Conservation (phyloP, 352 stramenopile species). For the Blastocystis sp. region DNA sequence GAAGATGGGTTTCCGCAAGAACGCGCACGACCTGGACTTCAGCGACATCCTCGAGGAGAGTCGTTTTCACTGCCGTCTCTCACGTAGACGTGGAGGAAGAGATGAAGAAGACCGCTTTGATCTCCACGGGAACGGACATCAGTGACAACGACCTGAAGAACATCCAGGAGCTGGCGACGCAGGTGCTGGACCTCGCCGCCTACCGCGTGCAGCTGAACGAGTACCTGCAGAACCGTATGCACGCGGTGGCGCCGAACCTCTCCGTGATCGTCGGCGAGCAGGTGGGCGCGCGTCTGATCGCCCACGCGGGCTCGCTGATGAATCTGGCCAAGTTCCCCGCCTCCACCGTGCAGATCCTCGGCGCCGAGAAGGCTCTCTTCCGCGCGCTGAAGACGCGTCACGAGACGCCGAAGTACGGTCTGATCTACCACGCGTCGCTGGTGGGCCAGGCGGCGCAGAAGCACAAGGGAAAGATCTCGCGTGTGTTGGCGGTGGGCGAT, state of each 20-base stretch:
- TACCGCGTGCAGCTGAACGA: conserved; percentile 92
- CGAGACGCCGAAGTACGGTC: conserved; percentile 97
- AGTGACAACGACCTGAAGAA: conserved; percentile 92
- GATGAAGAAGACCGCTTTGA: conserved; percentile 91
- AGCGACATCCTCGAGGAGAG: conserved; percentile 71
- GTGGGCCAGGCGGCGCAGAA: conserved; percentile 97
- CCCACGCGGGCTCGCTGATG: conserved; percentile 94
- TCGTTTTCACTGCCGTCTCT: conserved; percentile 71
- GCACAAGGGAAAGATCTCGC: conserved; percentile 98
- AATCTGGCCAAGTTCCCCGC: conserved; percentile 98
- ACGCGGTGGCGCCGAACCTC: conserved; percentile 96
- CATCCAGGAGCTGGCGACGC: conserved; percentile 77
- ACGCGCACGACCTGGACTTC: conserved; percentile 83
- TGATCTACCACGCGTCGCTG: conserved; percentile 99
- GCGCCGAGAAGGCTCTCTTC: conserved; percentile 98
- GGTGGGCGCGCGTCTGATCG: conserved; percentile 93
- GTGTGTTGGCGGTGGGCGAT: conserved; percentile 77
- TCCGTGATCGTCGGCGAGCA: conserved; percentile 97
- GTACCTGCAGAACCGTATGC: conserved; percentile 99
- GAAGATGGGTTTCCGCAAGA: conserved; percentile 80
- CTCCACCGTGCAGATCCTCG: conserved; percentile 94
- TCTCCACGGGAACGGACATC: conserved; percentile 99
- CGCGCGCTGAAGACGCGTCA: conserved; percentile 98
- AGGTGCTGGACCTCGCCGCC: conserved; percentile 77
- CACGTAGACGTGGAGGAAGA: conserved; percentile 79